Conservation (phyloP, 176 grass and related monocot species). For the Paspalum vaginatum region DNA sequence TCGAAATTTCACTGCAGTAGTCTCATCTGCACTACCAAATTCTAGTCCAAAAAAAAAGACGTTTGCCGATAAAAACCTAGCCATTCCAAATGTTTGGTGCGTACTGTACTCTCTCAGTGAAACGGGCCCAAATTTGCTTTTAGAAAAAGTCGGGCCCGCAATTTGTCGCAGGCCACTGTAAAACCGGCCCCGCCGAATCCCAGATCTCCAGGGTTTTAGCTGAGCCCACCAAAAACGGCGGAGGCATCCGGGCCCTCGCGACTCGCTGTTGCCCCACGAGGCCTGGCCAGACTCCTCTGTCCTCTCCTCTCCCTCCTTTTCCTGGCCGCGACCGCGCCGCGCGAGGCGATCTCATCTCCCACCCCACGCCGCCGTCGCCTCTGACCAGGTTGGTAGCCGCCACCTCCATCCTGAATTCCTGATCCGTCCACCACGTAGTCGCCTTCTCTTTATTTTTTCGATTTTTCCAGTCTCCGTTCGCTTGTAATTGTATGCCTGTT, state of each 20-base stretch:
- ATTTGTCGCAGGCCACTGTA: not conserved
- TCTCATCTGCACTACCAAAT: too few relatives aligned
- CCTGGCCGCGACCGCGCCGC: slow-evolving; percentile 25
- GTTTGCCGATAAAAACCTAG: not conserved
- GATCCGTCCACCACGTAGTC: not conserved
- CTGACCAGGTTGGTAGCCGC: slow-evolving; percentile 24
- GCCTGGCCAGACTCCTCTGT: slow-evolving; percentile 13
- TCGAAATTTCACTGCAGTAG: too few relatives aligned
- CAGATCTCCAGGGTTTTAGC: slow-evolving; percentile 6
- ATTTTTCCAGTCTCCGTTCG: not conserved
- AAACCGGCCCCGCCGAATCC: slow-evolving; percentile 11
- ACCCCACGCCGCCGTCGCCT: slow-evolving; percentile 16
- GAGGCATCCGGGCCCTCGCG: not conserved
- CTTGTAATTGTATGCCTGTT: not conserved
- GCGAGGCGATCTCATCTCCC: slow-evolving; percentile 24
- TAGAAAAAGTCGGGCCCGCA: not conserved
- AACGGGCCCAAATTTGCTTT: not conserved
- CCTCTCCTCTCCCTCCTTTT: not conserved
- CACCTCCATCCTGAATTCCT: not conserved
- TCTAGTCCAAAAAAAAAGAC: too few relatives aligned
- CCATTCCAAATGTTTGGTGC: not conserved
- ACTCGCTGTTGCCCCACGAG: not conserved
- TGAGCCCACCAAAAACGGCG: not conserved
- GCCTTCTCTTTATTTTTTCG: not conserved
- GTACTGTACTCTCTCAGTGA: not conserved